These are phyloP conservation scores for Ophiostoma sp. DNA, from an alignment of 2,329 filamentous ascomycete species.

Conservation along the genomic window DNA sequence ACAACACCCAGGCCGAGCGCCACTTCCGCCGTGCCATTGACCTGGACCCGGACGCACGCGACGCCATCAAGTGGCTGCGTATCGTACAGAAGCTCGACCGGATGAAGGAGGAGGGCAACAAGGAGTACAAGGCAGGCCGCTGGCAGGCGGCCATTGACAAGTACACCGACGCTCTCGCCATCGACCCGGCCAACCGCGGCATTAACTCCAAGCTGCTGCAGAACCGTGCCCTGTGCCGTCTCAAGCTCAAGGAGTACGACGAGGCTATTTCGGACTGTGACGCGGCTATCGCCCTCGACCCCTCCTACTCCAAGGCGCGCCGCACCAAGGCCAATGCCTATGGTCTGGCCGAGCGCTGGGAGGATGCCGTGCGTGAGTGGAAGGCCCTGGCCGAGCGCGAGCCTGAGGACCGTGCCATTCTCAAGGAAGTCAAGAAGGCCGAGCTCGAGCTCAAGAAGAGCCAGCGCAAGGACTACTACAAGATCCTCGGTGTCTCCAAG, in stretches of 20 bases:
- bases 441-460: constrained; percentile 98
- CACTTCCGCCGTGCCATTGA: constrained; percentile 87
- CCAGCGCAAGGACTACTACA: constrained; percentile 97
- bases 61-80: constrained; percentile 83
- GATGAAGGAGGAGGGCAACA: constrained; percentile 92
- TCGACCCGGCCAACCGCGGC: constrained; percentile 85
- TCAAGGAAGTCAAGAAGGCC: constrained; percentile 82
- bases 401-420: constrained; percentile 75
- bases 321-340: constrained; percentile 92
- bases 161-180: constrained; percentile 77
- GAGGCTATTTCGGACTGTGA: constrained; percentile 84
- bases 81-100: constrained; percentile 89
- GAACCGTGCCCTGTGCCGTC: constrained; percentile 84
- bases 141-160: constrained; percentile 80
- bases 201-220: constrained; percentile 94
- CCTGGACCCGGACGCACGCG: constrained; percentile 88
- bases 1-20: constrained; percentile 91
- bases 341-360: constrained; percentile 84
- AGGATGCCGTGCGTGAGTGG: constrained; percentile 84
- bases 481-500: constrained; percentile 88
- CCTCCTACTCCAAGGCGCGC: constrained; percentile 82
- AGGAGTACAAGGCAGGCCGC: constrained; percentile 80
- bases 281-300: constrained; percentile 77
- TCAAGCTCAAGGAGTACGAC: constrained; percentile 80
- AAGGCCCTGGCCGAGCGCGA: constrained; percentile 83